Percentiles rank a stretch among this genome's conserved stretches.
These are phyloP conservation scores for Maudiozyma humilis DNA, from an alignment of 1,139 yeast species.

Conservation along the genomic window DNA sequence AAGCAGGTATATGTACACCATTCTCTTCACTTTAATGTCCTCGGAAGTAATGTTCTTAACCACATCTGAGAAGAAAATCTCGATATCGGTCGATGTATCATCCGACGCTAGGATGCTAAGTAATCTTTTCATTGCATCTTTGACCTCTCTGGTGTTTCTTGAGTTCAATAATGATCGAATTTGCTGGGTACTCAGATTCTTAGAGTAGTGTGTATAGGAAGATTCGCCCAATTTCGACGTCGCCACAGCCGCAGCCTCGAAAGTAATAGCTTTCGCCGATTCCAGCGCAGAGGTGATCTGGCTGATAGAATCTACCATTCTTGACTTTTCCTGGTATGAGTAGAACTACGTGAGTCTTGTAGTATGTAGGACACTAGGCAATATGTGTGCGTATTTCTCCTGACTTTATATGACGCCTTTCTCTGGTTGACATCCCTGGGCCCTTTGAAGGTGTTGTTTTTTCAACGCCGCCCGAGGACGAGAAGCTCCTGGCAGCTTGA, in stretches of 20 bases:
- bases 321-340: neutral
- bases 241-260: slow-evolving; percentile 77
- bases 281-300: slow-evolving; percentile 57
- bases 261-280: slow-evolving; percentile 70
- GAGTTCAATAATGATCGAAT: slow-evolving; percentile 61
- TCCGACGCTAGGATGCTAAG: slow-evolving; percentile 60
- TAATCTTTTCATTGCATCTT: slow-evolving; percentile 70
- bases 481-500: neutral
- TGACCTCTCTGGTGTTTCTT: slow-evolving; percentile 59
- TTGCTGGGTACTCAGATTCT: slow-evolving; percentile 52
- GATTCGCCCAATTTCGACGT: slow-evolving; percentile 57
- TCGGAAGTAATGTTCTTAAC: slow-evolving; percentile 77
- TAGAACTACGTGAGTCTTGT: neutral
- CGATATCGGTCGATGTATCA: slow-evolving; percentile 39
- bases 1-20: slow-evolving; percentile 70
- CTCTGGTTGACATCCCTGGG: neutral
- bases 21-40: slow-evolving; percentile 58
- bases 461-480: neutral
- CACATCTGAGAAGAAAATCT: slow-evolving; percentile 63
- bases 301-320: slow-evolving; percentile 46
- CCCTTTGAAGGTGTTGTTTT: neutral
- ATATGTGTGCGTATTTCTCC: neutral
- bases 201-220: slow-evolving; percentile 31
- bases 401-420: neutral
- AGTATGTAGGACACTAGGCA: neutral